Base-by-base conservation (phyloP, 441 rosid genomes). In the Biscutella laevigata region DNA sequence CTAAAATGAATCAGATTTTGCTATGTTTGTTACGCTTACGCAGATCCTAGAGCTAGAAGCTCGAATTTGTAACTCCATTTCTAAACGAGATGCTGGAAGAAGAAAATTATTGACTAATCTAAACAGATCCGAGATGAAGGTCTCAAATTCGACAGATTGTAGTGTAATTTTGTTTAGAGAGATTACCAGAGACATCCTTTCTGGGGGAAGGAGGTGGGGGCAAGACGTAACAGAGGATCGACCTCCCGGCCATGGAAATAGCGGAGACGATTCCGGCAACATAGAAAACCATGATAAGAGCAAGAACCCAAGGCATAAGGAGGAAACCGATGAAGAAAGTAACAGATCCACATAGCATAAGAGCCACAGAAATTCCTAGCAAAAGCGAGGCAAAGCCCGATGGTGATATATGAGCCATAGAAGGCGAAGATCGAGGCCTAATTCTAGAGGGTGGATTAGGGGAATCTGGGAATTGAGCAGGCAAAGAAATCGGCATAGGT, bases 281-380 rank as follows among this genome's bases (percentile, higher is more conserved):
- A 46, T 88, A 88, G 13, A 83, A 67, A 47, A 85, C 64, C 79
- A 85, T 69, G 3, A 79, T 62, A 60, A 91, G 75, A 39, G 88
- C 94, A 1, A 91, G 42, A 45, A 85, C 86, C 95, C 98, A 91
- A 19, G 98, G 98, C 98, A 91, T 76, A 87, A 91, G 57, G 62
- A 91, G 62, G 58, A 91, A 80, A 0, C 98, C 98, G 12, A 91
- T 80, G 41, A 91, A 88, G 68, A 91, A 91, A 36, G 98, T 88
- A 30, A 91, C 81, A 25, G 89, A 88, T 71, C 98, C 98, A 42
- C 98, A 82, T 0, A 88, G 61, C 94, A 88, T 85, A 73, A 91
- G 53, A 2, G 94, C 55, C 58, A 91, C 37, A 0, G 95, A 88
- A 4, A 85, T 68, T 28, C 96, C 98, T 0, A 91, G 74, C 62